phyloP scores from a whole-genome alignment of 495 filamentous ascomycete species.

The Cryomyces minteri region DNA sequence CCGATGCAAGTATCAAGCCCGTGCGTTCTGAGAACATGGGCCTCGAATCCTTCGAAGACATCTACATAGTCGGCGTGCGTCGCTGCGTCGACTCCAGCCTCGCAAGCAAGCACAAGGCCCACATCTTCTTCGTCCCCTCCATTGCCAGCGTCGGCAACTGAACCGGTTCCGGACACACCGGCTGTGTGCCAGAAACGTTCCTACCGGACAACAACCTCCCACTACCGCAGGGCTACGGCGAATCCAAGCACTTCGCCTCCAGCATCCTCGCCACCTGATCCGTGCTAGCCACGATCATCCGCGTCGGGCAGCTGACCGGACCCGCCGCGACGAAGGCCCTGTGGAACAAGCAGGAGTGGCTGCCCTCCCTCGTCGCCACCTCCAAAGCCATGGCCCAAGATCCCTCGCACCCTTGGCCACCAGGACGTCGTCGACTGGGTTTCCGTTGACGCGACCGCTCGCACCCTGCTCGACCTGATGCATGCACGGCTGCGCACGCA shows the following conservation, averaged over 20 bases:
- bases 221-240: constrained; percentile 3
- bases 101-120: neutral
- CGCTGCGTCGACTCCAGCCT: constrained; percentile 1
- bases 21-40: too few relatives aligned
- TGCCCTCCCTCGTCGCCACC: constrained; percentile 2
- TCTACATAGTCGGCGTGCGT: neutral
- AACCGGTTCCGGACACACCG: neutral
- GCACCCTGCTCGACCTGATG: neutral
- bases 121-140: constrained; percentile 5
- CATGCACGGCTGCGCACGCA: neutral
- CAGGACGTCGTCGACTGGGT: constrained; percentile 4
- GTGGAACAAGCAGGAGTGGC: constrained; percentile 5
- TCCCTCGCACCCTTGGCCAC: constrained; percentile 1
- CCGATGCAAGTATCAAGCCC: neutral
- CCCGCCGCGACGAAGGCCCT: neutral
- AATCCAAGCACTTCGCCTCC: constrained; percentile 4
- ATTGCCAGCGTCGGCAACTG: constrained; percentile 3
- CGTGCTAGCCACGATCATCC: neutral
- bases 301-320: constrained; percentile 5
- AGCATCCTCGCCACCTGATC: constrained; percentile 1
- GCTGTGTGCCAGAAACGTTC: neutral
- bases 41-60: constrained; percentile 17
- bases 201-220: constrained; percentile 1
- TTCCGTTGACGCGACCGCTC: neutral
- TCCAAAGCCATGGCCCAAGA: neutral